A percentile compares a stretch with the other conserved stretches of the same genome.
These are phyloP conservation scores for Chlamydomonas eustigma DNA, from an alignment of 139 green algal genomes.

Conservation along the genomic window DNA sequence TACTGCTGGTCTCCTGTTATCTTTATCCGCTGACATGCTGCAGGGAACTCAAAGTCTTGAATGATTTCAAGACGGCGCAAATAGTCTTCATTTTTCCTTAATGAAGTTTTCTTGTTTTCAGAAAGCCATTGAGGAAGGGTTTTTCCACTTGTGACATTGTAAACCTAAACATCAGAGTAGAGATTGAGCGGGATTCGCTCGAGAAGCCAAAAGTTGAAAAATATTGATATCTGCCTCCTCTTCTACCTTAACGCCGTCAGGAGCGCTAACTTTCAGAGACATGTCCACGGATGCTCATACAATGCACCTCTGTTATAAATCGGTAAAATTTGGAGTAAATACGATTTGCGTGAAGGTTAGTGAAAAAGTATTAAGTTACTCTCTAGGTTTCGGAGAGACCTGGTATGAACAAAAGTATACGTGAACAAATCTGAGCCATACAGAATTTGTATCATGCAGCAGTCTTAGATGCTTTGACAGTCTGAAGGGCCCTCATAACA, in stretches of 20 bases:
- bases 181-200: background rate
- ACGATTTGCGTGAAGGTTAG: too few species aligned
- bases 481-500: background rate
- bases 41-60: slow-evolving; percentile 87
- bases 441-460: too few species aligned
- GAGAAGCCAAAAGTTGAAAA: slow-evolving; percentile 5
- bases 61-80: slow-evolving; percentile 82
- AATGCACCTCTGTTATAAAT: too few species aligned
- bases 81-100: slow-evolving; percentile 83
- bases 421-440: too few species aligned
- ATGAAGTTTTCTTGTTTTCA: slow-evolving; percentile 78
- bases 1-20: slow-evolving; percentile 80
- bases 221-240: background rate
- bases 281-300: too few species aligned
- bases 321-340: too few species aligned
- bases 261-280: slow-evolving; percentile 73
- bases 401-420: too few species aligned
- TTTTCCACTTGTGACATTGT: slow-evolving; percentile 85
- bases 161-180: slow-evolving; percentile 52
- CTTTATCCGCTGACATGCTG: slow-evolving; percentile 81
- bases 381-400: too few species aligned
- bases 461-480: too few species aligned
- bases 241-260: slow-evolving; percentile 84
- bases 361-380: too few species aligned
- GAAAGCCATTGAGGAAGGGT: slow-evolving; percentile 84